Conservation (phyloP, 352 stramenopile species). For the Globisporangium spinosum region DNA sequence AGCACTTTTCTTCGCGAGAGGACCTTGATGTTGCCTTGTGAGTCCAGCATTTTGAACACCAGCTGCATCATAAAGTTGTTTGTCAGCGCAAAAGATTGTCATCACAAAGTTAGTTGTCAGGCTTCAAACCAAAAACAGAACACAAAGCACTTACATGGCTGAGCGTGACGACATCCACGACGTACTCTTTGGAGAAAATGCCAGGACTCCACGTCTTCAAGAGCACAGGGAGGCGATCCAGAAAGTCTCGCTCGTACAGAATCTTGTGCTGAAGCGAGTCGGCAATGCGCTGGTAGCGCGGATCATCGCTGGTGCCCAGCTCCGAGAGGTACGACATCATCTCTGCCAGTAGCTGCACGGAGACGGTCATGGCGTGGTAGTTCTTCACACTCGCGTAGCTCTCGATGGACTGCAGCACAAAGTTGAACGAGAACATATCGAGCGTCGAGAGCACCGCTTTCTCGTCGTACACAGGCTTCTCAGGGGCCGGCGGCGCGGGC, state of each 20-base stretch:
- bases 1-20: conserved; percentile 66
- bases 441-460: conserved; percentile 81
- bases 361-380: conserved; percentile 77
- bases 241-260: conserved; percentile 85
- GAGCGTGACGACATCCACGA: conserved; percentile 79
- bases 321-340: conserved; percentile 87
- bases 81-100: not conserved
- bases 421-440: conserved; percentile 92
- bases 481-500: conserved; percentile 27
- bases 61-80: conserved; percentile 36
- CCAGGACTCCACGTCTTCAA: conserved; percentile 75
- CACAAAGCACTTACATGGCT: conserved; percentile 58
- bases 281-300: conserved; percentile 75
- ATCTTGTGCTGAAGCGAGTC: conserved; percentile 88
- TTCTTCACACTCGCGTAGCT: conserved; percentile 80
- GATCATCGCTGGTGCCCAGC: conserved; percentile 63
- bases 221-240: conserved; percentile 77
- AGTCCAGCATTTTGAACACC: conserved; percentile 84
- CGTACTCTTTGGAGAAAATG: conserved; percentile 61
- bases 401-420: conserved; percentile 86
- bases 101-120: conserved; percentile 9
- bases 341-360: conserved; percentile 71
- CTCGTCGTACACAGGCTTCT: conserved; percentile 62
- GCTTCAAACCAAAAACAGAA: not conserved
- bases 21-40: conserved; percentile 83